Percentiles rank a stretch among this genome's conserved stretches.
These are phyloP conservation scores for Microdochium paspali DNA, from an alignment of 2,329 filamentous ascomycete species.

Conservation along the genomic window DNA sequence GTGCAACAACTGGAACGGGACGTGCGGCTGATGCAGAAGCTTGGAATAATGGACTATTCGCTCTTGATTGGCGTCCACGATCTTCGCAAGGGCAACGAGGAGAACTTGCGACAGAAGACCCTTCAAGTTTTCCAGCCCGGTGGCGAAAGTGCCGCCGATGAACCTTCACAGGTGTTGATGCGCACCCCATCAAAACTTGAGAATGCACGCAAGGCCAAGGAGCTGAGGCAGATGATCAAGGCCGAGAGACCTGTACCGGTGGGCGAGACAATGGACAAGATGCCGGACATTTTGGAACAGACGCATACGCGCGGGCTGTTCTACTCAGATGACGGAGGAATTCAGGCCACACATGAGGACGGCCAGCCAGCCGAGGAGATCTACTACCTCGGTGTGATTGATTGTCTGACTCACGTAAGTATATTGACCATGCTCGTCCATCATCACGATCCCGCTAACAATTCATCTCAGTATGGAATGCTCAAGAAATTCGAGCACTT, in stretches of 20 bases:
- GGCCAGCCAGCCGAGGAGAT: constrained; percentile 79
- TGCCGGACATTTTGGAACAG: constrained; percentile 82
- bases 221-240: constrained; percentile 86
- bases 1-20: constrained; percentile 82
- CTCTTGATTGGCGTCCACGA: constrained; percentile 93
- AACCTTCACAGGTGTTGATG: constrained; percentile 60
- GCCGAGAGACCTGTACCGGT: constrained; percentile 90
- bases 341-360: constrained; percentile 86
- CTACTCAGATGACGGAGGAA: constrained; percentile 94
- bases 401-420: constrained; percentile 92
- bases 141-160: constrained; percentile 47
- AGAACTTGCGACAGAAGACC: constrained; percentile 83
- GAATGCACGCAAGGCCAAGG: constrained; percentile 80
- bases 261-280: constrained; percentile 69
- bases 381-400: constrained; percentile 97
- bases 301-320: constrained; percentile 63
- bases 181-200: constrained; percentile 91
- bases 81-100: constrained; percentile 80
- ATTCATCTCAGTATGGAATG: constrained; percentile 63
- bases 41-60: constrained; percentile 99
- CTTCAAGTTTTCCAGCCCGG: constrained; percentile 90
- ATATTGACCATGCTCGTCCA: not conserved
- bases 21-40: constrained; percentile 72
- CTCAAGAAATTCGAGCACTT: constrained; percentile 95
- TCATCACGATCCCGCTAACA: not conserved